A percentile compares a stretch with the other conserved stretches of the same genome.
Evolutionary conservation across 768 basidiomycete genomes (phyloP).

Genomic region (Albatrellus ellisii): DNA sequence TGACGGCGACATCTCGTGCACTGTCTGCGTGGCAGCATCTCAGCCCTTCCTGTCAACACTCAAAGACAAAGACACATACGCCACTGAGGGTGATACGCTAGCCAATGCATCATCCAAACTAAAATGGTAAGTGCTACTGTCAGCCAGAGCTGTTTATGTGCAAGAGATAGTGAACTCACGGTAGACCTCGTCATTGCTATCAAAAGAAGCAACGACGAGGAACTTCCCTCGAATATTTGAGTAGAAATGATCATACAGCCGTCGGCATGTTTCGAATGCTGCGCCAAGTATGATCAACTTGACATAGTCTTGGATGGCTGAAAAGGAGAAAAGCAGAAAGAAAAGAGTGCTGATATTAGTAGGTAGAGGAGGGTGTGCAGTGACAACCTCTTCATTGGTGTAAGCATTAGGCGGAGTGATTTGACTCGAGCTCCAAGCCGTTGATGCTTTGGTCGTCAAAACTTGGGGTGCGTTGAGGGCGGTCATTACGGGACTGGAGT

Average conservation of each 20-base stretch:
- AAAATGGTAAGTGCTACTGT: background rate
- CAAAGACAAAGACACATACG: conserved; percentile 20
- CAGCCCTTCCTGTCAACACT: background rate
- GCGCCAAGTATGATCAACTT: conserved; percentile 53
- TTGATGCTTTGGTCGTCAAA: too few relatives aligned
- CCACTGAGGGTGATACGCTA: conserved; percentile 51
- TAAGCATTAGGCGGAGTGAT: too few relatives aligned
- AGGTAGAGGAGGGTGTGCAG: too few relatives aligned
- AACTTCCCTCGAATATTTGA: conserved; percentile 33
- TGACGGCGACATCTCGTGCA: conserved; percentile 39
- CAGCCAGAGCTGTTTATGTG: conserved; percentile 3
- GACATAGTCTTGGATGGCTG: conserved; percentile 48
- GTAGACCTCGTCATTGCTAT: conserved; percentile 43
- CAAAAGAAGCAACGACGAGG: conserved; percentile 50
- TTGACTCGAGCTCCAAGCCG: too few relatives aligned
- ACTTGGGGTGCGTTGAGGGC: too few relatives aligned
- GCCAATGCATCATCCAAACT: conserved; percentile 68
- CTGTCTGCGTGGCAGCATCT: conserved; percentile 13
- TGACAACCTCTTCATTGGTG: too few relatives aligned
- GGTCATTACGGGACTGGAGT: too few relatives aligned
- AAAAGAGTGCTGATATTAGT: conserved; percentile 24
- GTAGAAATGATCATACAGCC: conserved; percentile 31
- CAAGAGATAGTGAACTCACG: conserved; percentile 26
- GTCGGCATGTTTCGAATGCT: conserved; percentile 43
- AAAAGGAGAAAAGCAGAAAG: conserved; percentile 34